These are phyloP conservation scores for Xylaria intraflava DNA, from an alignment of 495 filamentous ascomycete genomes.

Conservation along the genomic window DNA sequence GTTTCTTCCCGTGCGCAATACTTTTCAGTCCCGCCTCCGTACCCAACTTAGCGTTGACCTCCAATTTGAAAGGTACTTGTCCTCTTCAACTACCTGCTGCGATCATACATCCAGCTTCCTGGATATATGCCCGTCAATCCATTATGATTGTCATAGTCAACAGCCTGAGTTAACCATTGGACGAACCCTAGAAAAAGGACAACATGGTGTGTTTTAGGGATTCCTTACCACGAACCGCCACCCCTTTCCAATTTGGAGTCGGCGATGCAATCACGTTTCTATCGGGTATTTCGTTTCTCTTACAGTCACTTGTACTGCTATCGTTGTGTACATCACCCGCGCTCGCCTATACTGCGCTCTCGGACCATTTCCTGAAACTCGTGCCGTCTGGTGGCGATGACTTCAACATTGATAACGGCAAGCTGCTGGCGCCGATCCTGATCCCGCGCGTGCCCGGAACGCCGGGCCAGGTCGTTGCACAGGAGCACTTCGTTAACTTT, in stretches of 20 bases:
- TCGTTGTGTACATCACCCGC: constrained; percentile 29
- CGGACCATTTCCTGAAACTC: constrained; percentile 59
- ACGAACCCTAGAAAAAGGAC: constrained; percentile 17
- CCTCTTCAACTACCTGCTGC: background rate
- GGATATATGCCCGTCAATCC: background rate
- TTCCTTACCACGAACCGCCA: constrained; percentile 1
- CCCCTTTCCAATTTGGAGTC: background rate
- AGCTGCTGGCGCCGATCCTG: constrained; percentile 83
- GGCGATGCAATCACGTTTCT: constrained; percentile 12
- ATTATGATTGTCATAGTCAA: background rate
- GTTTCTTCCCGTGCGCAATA: constrained; percentile 24
- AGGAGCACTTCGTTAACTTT: constrained; percentile 77
- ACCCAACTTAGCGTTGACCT: background rate
- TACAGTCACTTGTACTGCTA: constrained; percentile 17
- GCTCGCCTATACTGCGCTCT: constrained; percentile 63
- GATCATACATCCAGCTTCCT: background rate
- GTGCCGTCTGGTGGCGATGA: constrained; percentile 66
- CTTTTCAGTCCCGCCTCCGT: background rate
- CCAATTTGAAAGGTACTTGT: background rate
- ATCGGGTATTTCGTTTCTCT: constrained; percentile 10
- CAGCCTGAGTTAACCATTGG: background rate
- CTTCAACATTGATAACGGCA: constrained; percentile 71
- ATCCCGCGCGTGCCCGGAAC: constrained; percentile 85
- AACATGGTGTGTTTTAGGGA: constrained; percentile 18
- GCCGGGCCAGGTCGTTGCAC: constrained; percentile 62